A percentile compares a stretch with the other conserved stretches of the same genome.
Evolutionary conservation across 495 filamentous ascomycete genomes (phyloP).

Genomic region (Penicillium paradoxum): DNA sequence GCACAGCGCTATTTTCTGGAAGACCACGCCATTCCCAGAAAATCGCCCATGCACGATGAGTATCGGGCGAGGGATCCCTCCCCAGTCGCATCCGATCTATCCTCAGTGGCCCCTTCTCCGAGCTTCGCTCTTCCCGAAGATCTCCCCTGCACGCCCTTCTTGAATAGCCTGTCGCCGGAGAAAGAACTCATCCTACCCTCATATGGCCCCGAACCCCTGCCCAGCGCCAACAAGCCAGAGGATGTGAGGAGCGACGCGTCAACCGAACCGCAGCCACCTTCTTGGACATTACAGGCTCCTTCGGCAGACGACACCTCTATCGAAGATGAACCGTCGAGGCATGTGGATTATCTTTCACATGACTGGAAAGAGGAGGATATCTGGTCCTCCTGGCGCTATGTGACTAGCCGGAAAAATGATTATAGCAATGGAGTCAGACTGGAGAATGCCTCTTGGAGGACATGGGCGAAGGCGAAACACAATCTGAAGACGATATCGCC

Average conservation of each 20-base stretch:
- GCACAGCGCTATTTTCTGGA: constrained; percentile 43
- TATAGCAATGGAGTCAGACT: constrained; percentile 78
- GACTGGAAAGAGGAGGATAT: constrained; percentile 97
- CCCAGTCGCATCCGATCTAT: constrained; percentile 30
- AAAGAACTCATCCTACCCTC: constrained; percentile 47
- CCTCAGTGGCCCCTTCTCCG: constrained; percentile 39
- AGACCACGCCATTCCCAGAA: constrained; percentile 25
- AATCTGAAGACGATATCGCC: constrained; percentile 80
- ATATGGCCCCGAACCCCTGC: constrained; percentile 1
- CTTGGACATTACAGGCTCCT: constrained; percentile 20
- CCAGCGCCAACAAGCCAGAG: constrained; percentile 13
- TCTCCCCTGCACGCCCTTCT: constrained; percentile 48
- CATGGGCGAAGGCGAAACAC: constrained; percentile 91
- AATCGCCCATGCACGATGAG: constrained; percentile 34
- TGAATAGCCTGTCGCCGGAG: constrained; percentile 59
- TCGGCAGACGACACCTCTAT: constrained; percentile 83
- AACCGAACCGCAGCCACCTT: constrained; percentile 12
- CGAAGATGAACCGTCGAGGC: constrained; percentile 70
- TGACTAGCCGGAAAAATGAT: constrained; percentile 68
- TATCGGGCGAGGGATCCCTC: constrained; percentile 30
- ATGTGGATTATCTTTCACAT: constrained; percentile 96
- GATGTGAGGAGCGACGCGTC: constrained; percentile 23
- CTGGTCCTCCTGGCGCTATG: constrained; percentile 94
- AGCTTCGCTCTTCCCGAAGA: constrained; percentile 27
- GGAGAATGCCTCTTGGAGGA: constrained; percentile 97